Evolutionary conservation across 441 rosid genomes (phyloP).

Genomic region (Macaranga tanarius): DNA sequence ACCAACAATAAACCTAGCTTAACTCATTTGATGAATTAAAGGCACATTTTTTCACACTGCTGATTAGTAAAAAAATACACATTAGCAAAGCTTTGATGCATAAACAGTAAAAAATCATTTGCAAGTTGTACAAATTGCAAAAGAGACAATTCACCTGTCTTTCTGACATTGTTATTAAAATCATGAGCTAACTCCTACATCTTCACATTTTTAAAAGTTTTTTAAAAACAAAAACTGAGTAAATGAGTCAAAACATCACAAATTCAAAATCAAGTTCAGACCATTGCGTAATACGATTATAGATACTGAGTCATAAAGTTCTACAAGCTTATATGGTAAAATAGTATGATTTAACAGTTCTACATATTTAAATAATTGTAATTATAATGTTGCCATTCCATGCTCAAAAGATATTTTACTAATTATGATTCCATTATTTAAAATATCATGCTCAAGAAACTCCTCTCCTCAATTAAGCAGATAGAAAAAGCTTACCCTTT

Average conservation of each 20-base stretch:
- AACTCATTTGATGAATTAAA: neutral
- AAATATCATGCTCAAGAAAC: too few relatives aligned
- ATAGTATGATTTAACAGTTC: too few relatives aligned
- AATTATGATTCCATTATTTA: too few relatives aligned
- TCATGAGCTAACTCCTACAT: neutral
- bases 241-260: neutral
- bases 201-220: neutral
- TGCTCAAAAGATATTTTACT: too few relatives aligned
- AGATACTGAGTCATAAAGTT: neutral
- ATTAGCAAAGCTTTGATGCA: neutral
- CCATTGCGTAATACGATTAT: too few relatives aligned
- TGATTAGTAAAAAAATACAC: neutral
- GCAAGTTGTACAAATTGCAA: neutral
- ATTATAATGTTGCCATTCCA: neutral
- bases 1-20: neutral
- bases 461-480: too few relatives aligned
- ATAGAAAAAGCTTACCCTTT: slow-evolving; percentile 87
- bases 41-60: neutral
- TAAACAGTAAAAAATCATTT: neutral
- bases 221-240: too few relatives aligned
- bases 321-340: too few relatives aligned
- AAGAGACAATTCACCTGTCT: neutral
- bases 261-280: too few relatives aligned
- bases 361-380: too few relatives aligned
- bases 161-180: too few relatives aligned